Percentiles rank a stretch among this genome's conserved stretches.
phyloP scores from a whole-genome alignment of 1,284 basidiomycete genomes.

The Coniferiporia sulphurascens region DNA sequence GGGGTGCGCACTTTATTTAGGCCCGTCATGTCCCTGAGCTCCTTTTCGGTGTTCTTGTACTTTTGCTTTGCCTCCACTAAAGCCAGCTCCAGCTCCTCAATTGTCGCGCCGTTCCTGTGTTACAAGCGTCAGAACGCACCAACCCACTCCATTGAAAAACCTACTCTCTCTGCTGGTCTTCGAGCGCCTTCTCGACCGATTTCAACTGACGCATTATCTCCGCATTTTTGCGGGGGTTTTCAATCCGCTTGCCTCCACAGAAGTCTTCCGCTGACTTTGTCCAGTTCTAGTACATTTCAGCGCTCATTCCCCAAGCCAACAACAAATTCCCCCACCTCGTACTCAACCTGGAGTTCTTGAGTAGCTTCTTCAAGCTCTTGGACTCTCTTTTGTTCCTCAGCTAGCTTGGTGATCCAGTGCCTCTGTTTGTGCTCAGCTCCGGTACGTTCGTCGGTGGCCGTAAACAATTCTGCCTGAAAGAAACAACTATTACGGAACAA shows the following conservation, averaged over 20 bases:
- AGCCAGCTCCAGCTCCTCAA: slow-evolving; percentile 73
- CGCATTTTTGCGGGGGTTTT: slow-evolving; percentile 50
- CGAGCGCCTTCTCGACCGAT: slow-evolving; percentile 60
- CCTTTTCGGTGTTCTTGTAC: slow-evolving; percentile 52
- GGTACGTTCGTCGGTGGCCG: slow-evolving; percentile 41
- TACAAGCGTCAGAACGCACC: not conserved
- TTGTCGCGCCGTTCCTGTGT: slow-evolving; percentile 64
- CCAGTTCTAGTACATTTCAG: slow-evolving; percentile 47
- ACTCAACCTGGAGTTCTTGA: slow-evolving; percentile 53
- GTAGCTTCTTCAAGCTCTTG: slow-evolving; percentile 40
- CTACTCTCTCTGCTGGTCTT: slow-evolving; percentile 64
- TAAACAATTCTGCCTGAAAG: slow-evolving; percentile 38
- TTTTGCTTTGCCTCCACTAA: slow-evolving; percentile 57
- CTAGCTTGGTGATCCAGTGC: slow-evolving; percentile 46
- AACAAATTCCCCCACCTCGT: slow-evolving; percentile 37
- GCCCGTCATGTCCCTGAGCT: slow-evolving; percentile 54
- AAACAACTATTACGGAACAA: not conserved
- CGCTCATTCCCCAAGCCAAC: not conserved
- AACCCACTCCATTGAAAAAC: slow-evolving; percentile 20
- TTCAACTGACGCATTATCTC: slow-evolving; percentile 59
- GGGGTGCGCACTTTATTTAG: slow-evolving; percentile 53
- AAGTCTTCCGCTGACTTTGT: slow-evolving; percentile 57
- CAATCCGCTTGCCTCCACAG: slow-evolving; percentile 46
- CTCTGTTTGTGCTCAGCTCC: slow-evolving; percentile 40
- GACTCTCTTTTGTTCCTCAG: slow-evolving; percentile 38